Percentiles rank a stretch among this genome's conserved stretches.
Evolutionary conservation across 1,139 yeast species (phyloP).

Genomic region (Nakaseomyces delphensis): DNA sequence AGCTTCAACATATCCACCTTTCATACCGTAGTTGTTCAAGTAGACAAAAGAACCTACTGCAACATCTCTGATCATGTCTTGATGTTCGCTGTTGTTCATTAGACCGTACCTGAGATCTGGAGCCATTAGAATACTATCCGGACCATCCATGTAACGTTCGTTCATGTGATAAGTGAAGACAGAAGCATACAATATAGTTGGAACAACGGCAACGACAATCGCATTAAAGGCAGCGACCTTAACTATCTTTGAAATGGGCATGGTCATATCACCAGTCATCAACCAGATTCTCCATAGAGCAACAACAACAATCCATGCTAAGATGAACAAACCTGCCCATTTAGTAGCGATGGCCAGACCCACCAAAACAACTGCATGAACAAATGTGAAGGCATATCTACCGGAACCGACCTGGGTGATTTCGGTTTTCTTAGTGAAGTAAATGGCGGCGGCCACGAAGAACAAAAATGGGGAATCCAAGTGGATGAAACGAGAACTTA

Average conservation of each 20-base stretch:
- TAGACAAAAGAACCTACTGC: constrained; percentile 80
- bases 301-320: constrained; percentile 78
- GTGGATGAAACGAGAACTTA: constrained; percentile 82
- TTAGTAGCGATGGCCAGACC: constrained; percentile 86
- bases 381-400: constrained; percentile 60
- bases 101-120: constrained; percentile 79
- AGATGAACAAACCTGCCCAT: constrained; percentile 93
- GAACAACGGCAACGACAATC: constrained; percentile 55
- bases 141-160: constrained; percentile 65
- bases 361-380: constrained; percentile 67
- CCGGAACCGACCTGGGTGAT: constrained; percentile 58
- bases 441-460: constrained; percentile 79
- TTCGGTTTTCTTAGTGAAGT: constrained; percentile 73
- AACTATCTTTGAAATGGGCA: constrained; percentile 23
- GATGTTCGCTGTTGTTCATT: constrained; percentile 61
- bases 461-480: constrained; percentile 86
- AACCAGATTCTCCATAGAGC: constrained; percentile 79
- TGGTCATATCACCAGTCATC: constrained; percentile 70
- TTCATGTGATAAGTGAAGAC: constrained; percentile 75
- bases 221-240: constrained; percentile 45
- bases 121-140: constrained; percentile 80
- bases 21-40: constrained; percentile 73
- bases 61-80: constrained; percentile 63
- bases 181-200: constrained; percentile 53
- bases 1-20: constrained; percentile 92